phyloP scores from a whole-genome alignment of 2,329 filamentous ascomycete genomes.

The Shiraia sp. region DNA sequence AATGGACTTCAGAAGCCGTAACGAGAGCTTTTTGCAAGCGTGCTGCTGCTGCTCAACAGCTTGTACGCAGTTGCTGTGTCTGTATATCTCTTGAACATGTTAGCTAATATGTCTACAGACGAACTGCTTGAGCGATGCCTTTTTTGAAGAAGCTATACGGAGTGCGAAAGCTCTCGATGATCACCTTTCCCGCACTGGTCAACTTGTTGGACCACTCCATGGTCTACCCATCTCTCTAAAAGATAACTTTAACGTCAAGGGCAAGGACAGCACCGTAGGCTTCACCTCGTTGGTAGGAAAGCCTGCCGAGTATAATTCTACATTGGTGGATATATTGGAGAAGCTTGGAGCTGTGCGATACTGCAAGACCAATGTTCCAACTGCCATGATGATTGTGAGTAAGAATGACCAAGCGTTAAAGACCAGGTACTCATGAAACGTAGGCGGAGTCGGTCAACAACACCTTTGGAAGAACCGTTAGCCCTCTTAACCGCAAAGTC shows the following conservation, averaged over 20 bases:
- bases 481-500: conserved; percentile 62
- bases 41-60: conserved; percentile 59
- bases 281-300: conserved; percentile 65
- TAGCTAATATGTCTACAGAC: conserved; percentile 46
- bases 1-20: conserved; percentile 58
- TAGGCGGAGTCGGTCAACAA: conserved; percentile 67
- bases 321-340: conserved; percentile 62
- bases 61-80: conserved; percentile 41
- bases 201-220: conserved; percentile 65
- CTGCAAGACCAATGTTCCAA: conserved; percentile 71
- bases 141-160: conserved; percentile 58
- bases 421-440: conserved; percentile 5
- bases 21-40: conserved; percentile 59
- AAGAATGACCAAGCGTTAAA: not conserved
- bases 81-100: not conserved
- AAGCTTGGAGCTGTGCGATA: conserved; percentile 68
- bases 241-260: conserved; percentile 68
- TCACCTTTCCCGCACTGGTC: conserved; percentile 51
- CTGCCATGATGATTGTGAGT: conserved; percentile 66
- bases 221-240: conserved; percentile 70
- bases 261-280: conserved; percentile 65
- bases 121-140: conserved; percentile 63
- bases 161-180: conserved; percentile 58
- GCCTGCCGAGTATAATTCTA: conserved; percentile 60
- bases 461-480: conserved; percentile 64